phyloP scores from a whole-genome alignment of 225 moss, liverwort and hornwort genomes.

The Climacium dendroides region DNA sequence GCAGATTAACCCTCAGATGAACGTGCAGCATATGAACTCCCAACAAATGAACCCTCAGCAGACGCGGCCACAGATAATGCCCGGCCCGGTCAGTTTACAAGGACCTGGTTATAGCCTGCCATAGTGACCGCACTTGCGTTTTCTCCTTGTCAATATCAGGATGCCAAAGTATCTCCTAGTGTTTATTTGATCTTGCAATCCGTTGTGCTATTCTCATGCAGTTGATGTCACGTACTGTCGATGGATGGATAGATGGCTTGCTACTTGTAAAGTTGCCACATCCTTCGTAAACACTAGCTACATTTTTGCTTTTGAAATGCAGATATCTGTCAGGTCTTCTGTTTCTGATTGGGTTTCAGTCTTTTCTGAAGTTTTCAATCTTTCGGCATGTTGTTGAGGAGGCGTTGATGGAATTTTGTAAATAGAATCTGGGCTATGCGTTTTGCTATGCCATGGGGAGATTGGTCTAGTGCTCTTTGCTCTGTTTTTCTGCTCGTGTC shows the following conservation, averaged over 20 bases:
- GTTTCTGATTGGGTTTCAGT: not conserved
- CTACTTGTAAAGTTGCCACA: not conserved
- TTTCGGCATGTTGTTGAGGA: not conserved
- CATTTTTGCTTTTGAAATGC: not conserved
- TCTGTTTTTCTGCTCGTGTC: not conserved
- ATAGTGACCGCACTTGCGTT: not conserved
- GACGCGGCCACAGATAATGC: conserved; percentile 26
- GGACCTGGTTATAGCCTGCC: conserved; percentile 26
- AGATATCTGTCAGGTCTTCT: not conserved
- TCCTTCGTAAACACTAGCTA: not conserved
- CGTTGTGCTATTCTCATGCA: not conserved
- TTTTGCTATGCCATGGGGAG: not conserved
- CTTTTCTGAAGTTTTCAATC: not conserved
- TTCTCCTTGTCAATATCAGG: not conserved
- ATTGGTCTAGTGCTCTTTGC: not conserved
- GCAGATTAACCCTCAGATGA: conserved; percentile 27
- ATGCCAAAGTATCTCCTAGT: not conserved
- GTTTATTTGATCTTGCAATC: not conserved
- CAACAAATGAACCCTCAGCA: conserved; percentile 42
- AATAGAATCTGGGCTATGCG: not conserved
- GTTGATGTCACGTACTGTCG: not conserved
- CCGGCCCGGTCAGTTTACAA: conserved; percentile 34
- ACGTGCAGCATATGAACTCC: conserved; percentile 20
- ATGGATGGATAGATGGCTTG: not conserved
- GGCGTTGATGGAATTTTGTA: not conserved